phyloP scores from a whole-genome alignment of 352 stramenopile species.

The Globisporangium radiosum region DNA sequence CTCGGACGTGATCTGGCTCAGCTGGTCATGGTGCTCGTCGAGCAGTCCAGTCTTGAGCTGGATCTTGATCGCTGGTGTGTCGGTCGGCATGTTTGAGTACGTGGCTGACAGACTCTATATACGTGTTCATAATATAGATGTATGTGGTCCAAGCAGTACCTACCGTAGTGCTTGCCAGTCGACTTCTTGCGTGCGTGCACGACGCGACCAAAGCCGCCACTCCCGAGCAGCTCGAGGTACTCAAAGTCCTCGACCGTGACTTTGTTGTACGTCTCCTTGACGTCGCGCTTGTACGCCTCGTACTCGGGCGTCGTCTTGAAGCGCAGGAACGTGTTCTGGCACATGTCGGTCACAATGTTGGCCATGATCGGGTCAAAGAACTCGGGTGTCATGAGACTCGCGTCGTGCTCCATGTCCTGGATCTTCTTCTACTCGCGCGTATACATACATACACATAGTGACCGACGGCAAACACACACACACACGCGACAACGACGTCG shows the following conservation, averaged over 20 bases:
- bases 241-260: constrained; percentile 81
- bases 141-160: constrained; percentile 3
- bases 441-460: background rate
- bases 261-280: constrained; percentile 86
- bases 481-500: too few relatives aligned
- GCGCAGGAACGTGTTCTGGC: constrained; percentile 73
- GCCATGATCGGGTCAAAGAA: constrained; percentile 69
- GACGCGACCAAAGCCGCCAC: constrained; percentile 88
- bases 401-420: constrained; percentile 33
- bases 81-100: background rate
- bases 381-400: constrained; percentile 37
- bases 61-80: constrained; percentile 81
- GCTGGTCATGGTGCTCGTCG: constrained; percentile 78
- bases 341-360: constrained; percentile 71
- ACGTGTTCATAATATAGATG: too few relatives aligned
- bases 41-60: constrained; percentile 87
- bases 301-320: constrained; percentile 72
- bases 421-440: constrained; percentile 52
- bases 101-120: background rate
- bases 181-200: constrained; percentile 87
- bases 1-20: constrained; percentile 84
- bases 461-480: background rate
- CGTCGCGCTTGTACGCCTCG: constrained; percentile 62
- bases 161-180: constrained; percentile 87
- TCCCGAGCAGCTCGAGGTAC: constrained; percentile 81